phyloP scores from a whole-genome alignment of 2,329 filamentous ascomycete genomes.

The Penicillium palitans region DNA sequence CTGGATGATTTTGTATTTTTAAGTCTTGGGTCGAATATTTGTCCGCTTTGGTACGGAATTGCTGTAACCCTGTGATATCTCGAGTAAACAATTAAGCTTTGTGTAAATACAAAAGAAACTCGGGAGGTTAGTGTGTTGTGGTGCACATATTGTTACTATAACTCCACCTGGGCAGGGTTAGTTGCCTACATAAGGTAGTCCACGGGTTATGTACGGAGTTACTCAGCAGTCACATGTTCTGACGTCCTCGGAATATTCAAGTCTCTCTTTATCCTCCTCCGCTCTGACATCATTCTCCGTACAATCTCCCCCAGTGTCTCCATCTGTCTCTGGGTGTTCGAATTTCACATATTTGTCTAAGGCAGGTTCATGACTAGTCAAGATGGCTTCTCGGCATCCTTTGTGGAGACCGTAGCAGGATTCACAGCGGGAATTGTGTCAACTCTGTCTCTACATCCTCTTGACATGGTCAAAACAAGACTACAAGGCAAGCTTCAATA shows the following conservation, averaged over 20 bases:
- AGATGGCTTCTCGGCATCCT: conserved; percentile 66
- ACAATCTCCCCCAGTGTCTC: background rate
- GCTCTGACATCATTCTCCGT: background rate
- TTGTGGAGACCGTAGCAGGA: conserved; percentile 85
- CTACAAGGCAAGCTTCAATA: conserved; percentile 68
- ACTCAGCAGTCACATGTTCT: background rate
- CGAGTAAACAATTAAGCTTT: background rate
- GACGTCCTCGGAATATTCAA: background rate
- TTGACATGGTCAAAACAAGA: conserved; percentile 95
- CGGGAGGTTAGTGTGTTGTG: background rate
- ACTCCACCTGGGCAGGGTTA: too few relatives aligned
- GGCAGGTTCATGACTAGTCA: conserved; percentile 47
- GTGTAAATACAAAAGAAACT: background rate
- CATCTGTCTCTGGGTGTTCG: background rate
- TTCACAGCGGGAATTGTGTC: conserved; percentile 84
- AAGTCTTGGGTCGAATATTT: background rate
- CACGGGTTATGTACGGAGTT: background rate
- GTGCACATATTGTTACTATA: background rate
- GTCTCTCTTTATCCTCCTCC: background rate
- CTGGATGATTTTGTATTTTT: conserved; percentile 5
- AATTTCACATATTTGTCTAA: background rate
- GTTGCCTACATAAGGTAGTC: too few relatives aligned
- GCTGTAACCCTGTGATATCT: background rate
- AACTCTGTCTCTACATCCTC: conserved; percentile 83
- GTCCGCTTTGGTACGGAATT: background rate